A percentile compares a stretch with the other conserved stretches of the same genome.
Conservation (phyloP, 306 rosid species). For the Acacia crassicarpa region DNA sequence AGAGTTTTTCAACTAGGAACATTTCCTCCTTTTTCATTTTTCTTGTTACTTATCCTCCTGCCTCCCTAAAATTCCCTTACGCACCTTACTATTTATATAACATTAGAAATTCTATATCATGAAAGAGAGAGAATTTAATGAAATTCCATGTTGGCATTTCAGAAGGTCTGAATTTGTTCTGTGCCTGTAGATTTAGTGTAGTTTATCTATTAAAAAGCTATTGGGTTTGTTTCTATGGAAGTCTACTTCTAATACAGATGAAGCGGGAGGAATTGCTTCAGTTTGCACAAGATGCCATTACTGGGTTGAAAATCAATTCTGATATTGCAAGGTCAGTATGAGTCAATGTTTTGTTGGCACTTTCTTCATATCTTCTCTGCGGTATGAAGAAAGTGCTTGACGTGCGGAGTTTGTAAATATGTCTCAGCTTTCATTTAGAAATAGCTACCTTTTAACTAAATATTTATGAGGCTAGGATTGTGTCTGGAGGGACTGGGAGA, state of each 20-base stretch:
- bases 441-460: background rate
- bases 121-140: background rate
- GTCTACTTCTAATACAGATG: constrained; percentile 52
- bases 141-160: background rate
- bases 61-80: background rate
- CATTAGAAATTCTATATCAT: background rate
- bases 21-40: background rate
- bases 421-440: background rate
- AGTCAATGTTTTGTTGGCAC: constrained; percentile 24
- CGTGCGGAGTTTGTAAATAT: background rate
- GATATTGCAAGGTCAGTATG: constrained; percentile 68
- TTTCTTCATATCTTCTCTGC: constrained; percentile 8
- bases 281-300: constrained; percentile 92
- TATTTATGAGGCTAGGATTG: background rate
- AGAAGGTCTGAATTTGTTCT: background rate
- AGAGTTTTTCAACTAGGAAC: background rate
- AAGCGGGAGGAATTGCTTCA: constrained; percentile 97
- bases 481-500: background rate
- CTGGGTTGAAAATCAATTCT: constrained; percentile 84
- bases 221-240: background rate
- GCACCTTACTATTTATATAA: background rate
- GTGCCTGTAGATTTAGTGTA: background rate
- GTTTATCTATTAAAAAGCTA: background rate
- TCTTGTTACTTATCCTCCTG: background rate
- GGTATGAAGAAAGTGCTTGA: background rate